These are phyloP conservation scores for Clarireedia paspali DNA, from an alignment of 2,329 filamentous ascomycete species.

Conservation along the genomic window DNA sequence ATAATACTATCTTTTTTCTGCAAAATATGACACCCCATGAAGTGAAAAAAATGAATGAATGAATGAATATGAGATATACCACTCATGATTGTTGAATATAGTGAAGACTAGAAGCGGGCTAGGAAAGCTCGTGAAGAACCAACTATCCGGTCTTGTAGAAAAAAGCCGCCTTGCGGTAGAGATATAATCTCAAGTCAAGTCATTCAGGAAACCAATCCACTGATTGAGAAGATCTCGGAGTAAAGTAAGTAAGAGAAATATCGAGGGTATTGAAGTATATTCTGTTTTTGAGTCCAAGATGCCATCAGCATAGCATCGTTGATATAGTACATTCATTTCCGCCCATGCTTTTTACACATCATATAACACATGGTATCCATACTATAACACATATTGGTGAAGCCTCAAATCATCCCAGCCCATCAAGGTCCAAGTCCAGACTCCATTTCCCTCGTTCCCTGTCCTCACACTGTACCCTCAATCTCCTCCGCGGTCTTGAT, in stretches of 20 bases:
- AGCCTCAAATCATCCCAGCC: neutral
- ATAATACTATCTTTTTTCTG: no score
- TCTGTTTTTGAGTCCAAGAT: neutral
- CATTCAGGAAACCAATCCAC: no score
- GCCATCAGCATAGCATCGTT: neutral
- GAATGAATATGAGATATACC: no score
- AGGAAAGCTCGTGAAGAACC: no score
- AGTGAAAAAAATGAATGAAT: no score
- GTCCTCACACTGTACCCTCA: slow-evolving; percentile 16
- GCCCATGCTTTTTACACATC: neutral
- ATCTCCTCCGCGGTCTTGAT: slow-evolving; percentile 36
- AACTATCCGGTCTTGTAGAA: no score
- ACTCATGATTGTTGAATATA: no score
- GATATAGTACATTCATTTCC: slow-evolving; percentile 5
- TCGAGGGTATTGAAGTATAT: neutral
- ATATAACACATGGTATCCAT: neutral
- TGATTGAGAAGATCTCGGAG: no score
- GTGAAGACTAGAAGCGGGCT: no score
- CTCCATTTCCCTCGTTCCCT: neutral
- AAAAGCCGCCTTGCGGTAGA: no score
- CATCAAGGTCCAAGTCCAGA: neutral
- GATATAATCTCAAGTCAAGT: no score
- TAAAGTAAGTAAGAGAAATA: neutral
- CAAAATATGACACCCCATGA: no score
- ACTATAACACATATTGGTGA: neutral